Base-by-base conservation (phyloP, 106 monocot genomes). In the Triglochin maritima region DNA sequence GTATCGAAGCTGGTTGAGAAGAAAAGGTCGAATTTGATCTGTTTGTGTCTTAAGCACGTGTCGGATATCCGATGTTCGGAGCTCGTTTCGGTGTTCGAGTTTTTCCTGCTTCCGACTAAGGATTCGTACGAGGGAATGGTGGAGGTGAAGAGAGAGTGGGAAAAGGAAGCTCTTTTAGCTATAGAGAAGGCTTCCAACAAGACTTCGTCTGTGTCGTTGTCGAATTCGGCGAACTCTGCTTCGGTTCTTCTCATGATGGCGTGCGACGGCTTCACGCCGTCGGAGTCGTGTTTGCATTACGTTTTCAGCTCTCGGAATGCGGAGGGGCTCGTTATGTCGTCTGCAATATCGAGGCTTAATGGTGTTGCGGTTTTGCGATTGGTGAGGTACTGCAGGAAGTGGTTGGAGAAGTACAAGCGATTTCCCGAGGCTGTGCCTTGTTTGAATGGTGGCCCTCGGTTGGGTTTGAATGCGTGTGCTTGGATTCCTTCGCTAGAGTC, bases 391-490 rank as follows among this genome's bases (percentile, higher is more conserved):
- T 75, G 88, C 47, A 68, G 58, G 60, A 98, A 98, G 79, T 98
- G 92, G 98, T 17, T 98, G 58, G 86, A 81, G 63, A 98, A 98
- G 75, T 98, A 98, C 62, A 65, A 75, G 72, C 84, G 85, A 29
- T 98, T 86, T 47, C 82, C 84, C 0, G 83, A 92, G 16, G 78
- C 80, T 2, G 49, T 56, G 17, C 76, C 76, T n/a, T 86, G 80
- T 52, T 55, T 68, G 0, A 58, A 63, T 10, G 82, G 73, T 0
- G 73, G 46, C 6, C 49, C 57, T 0, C 45, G 66, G n/a, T 67
- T 86, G 71, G 83, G 84, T n/a, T 41, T 98, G 79, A 78, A 48
- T 16, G 54, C 58, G 9, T 81, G 81, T 50, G 80, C 80, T 50
- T 72, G 66, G 67, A 58, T 98, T 43, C 98, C 92, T 42, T 76